These are phyloP conservation scores for Paralagenidium karlingii DNA, from an alignment of 352 stramenopile genomes.

Conservation along the genomic window DNA sequence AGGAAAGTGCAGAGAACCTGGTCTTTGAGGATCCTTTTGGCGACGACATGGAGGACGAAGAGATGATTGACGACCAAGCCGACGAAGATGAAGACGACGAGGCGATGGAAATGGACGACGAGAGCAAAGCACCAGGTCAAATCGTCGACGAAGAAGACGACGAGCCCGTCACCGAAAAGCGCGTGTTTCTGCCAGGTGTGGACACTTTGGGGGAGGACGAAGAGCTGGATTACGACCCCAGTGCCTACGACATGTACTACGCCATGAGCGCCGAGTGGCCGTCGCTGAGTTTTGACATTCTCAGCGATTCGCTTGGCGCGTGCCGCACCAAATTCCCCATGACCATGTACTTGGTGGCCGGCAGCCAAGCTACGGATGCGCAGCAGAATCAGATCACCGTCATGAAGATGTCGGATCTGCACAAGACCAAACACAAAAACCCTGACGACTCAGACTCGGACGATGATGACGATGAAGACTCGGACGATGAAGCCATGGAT, in stretches of 20 bases:
- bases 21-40: conserved; percentile 84
- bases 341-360: conserved; percentile 92
- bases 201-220: conserved; percentile 87
- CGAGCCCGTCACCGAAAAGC: conserved; percentile 39
- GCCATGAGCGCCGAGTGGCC: conserved; percentile 96
- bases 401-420: conserved; percentile 96
- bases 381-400: conserved; percentile 96
- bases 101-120: conserved; percentile 54
- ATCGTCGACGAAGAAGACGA: conserved; percentile 44
- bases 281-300: conserved; percentile 95
- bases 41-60: conserved; percentile 85
- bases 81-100: conserved; percentile 53
- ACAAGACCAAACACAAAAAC: conserved; percentile 85
- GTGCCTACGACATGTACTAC: conserved; percentile 99
- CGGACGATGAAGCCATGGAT: conserved; percentile 89
- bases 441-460: conserved; percentile 62
- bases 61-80: conserved; percentile 75
- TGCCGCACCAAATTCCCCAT: conserved; percentile 91
- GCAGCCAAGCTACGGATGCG: conserved; percentile 89
- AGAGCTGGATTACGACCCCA: conserved; percentile 97
- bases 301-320: conserved; percentile 92
- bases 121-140: no score
- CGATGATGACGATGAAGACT: conserved; percentile 64
- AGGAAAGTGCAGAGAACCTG: conserved; percentile 40
- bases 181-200: conserved; percentile 91